phyloP scores from a whole-genome alignment of 495 filamentous ascomycete genomes.

The Cryomyces minteri region DNA sequence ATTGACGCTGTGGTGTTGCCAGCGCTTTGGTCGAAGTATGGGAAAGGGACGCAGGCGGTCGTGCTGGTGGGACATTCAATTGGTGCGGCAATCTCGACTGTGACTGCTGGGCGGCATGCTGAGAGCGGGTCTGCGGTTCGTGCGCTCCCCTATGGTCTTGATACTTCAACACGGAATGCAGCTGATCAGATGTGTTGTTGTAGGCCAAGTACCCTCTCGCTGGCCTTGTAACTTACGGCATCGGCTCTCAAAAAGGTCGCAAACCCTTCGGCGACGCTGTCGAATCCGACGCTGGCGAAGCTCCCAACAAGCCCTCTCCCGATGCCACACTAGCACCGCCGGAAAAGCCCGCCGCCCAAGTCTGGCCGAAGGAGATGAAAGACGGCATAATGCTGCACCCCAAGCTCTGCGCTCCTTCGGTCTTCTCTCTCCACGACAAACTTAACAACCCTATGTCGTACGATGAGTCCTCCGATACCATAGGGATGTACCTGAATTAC shows the following conservation, averaged over 20 bases:
- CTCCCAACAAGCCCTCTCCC: not conserved
- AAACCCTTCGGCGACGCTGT: too few species aligned
- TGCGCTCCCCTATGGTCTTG: too few species aligned
- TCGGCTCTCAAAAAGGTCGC: too few species aligned
- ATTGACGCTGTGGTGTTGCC: constrained; percentile 16
- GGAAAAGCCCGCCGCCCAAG: too few species aligned
- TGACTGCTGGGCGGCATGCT: constrained; percentile 12
- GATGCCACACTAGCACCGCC: too few species aligned
- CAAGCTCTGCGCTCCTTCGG: constrained; percentile 2
- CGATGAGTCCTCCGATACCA: constrained; percentile 9
- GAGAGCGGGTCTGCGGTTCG: too few species aligned
- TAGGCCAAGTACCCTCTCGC: constrained; percentile 15
- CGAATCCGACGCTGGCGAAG: not conserved
- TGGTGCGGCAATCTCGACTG: constrained; percentile 13
- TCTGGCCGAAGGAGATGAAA: constrained; percentile 4
- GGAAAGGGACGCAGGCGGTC: constrained; percentile 11
- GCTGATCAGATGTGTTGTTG: too few species aligned
- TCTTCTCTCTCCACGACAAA: constrained; percentile 6
- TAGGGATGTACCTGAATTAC: constrained; percentile 8
- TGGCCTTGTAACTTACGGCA: constrained; percentile 17
- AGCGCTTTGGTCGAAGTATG: constrained; percentile 18
- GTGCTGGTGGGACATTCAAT: constrained; percentile 21
- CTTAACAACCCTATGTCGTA: constrained; percentile 13
- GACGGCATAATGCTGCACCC: constrained; percentile 11
- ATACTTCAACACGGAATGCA: too few species aligned